Percentiles rank a stretch among this genome's conserved stretches.
Conservation (phyloP, 495 filamentous ascomycete species). For the Trichodelitschia bisporula region DNA sequence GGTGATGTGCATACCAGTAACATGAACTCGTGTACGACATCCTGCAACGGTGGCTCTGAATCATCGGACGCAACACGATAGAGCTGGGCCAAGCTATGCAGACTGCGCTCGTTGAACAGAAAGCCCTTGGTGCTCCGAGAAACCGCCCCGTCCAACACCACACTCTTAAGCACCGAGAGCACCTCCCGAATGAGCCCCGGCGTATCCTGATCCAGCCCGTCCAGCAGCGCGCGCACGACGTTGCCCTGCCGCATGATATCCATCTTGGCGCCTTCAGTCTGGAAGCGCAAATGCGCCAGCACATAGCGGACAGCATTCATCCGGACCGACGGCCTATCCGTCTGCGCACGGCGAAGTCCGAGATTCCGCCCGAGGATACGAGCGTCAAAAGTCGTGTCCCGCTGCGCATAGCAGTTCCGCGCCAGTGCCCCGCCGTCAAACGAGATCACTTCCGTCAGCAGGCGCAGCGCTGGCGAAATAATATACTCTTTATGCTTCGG, state of each 20-base stretch:
- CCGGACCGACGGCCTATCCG: constrained; percentile 44
- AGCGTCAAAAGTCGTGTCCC: constrained; percentile 37
- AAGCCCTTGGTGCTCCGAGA: constrained; percentile 42
- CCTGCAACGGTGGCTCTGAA: constrained; percentile 22
- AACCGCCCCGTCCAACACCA: constrained; percentile 46
- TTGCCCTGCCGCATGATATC: constrained; percentile 54
- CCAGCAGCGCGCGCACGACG: constrained; percentile 27
- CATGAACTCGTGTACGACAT: constrained; percentile 44
- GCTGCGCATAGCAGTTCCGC: constrained; percentile 37
- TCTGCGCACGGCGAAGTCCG: constrained; percentile 22
- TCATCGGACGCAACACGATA: constrained; percentile 11
- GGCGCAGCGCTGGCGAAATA: constrained; percentile 57
- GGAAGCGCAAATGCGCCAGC: constrained; percentile 43
- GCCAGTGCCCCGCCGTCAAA: constrained; percentile 65
- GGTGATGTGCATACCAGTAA: constrained; percentile 45
- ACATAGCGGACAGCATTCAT: constrained; percentile 54
- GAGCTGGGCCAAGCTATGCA: constrained; percentile 44
- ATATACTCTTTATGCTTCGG: constrained; percentile 57
- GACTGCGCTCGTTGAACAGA: constrained; percentile 42
- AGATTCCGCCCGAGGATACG: constrained; percentile 43
- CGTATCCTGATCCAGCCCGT: constrained; percentile 46
- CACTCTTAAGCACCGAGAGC: constrained; percentile 32
- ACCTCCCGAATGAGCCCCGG: constrained; percentile 43
- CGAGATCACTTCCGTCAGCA: constrained; percentile 51
- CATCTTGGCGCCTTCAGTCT: constrained; percentile 41